phyloP scores from a whole-genome alignment of 306 rosid genomes.

The Betula pendula region DNA sequence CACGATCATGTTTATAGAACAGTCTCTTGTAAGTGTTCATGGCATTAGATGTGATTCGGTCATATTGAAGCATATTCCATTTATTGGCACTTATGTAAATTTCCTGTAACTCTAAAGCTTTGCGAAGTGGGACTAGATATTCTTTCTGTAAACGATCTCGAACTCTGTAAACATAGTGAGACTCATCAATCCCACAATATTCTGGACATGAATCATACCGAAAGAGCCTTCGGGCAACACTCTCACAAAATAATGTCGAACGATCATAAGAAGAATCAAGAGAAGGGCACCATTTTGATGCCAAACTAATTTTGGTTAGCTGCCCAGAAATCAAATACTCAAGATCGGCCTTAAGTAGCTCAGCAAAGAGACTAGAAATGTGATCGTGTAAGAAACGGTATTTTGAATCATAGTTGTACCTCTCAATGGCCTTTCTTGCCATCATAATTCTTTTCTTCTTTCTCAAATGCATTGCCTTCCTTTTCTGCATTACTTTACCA shows the following conservation, averaged over 20 bases:
- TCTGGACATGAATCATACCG: slow-evolving; percentile 27
- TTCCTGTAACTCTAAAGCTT: not conserved
- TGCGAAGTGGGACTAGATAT: slow-evolving; percentile 50
- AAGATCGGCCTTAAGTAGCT: not conserved
- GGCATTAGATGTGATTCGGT: not conserved
- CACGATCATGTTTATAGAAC: slow-evolving; percentile 33
- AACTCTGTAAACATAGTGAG: slow-evolving; percentile 65
- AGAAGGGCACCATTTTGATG: not conserved
- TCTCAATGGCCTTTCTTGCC: not conserved
- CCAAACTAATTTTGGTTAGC: not conserved
- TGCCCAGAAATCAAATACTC: not conserved
- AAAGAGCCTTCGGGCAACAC: not conserved
- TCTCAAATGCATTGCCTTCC: too few relatives aligned
- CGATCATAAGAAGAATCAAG: not conserved
- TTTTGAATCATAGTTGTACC: not conserved
- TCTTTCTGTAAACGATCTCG: slow-evolving; percentile 69
- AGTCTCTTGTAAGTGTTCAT: slow-evolving; percentile 46
- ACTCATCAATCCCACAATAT: slow-evolving; percentile 61
- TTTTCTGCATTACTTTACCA: too few relatives aligned
- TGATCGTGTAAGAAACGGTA: not conserved
- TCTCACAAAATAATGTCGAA: not conserved
- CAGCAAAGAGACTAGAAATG: not conserved
- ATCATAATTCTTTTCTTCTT: too few relatives aligned
- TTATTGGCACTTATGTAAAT: not conserved
- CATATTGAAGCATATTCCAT: not conserved